phyloP scores from a whole-genome alignment of 2,329 filamentous ascomycete species.

The Ophiostoma angusticollis region DNA sequence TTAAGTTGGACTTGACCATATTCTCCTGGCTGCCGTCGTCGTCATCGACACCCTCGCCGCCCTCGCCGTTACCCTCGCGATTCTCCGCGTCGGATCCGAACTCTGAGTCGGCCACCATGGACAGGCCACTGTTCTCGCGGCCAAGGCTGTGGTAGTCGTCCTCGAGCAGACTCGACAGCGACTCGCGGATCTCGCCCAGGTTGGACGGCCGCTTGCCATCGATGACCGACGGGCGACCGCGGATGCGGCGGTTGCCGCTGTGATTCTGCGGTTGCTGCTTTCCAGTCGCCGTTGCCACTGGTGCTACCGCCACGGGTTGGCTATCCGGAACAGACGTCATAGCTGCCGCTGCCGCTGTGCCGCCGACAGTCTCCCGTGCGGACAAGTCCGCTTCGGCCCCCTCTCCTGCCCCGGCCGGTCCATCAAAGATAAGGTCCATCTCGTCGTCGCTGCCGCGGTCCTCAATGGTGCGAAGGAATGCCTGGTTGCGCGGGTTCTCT shows the following conservation, averaged over 20 bases:
- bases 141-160: conserved; percentile 39
- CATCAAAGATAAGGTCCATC: conserved; percentile 51
- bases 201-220: conserved; percentile 56
- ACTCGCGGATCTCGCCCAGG: conserved; percentile 69
- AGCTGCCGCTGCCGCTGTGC: conserved; percentile 9
- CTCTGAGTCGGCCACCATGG: conserved; percentile 32
- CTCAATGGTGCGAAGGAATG: conserved; percentile 82
- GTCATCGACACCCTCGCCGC: conserved; percentile 31
- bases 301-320: conserved; percentile 2
- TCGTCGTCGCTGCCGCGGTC: conserved; percentile 67
- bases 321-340: conserved; percentile 11
- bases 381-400: too few species aligned
- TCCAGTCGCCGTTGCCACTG: conserved; percentile 17
- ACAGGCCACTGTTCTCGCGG: conserved; percentile 26
- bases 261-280: conserved; percentile 30
- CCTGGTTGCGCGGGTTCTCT: conserved; percentile 74
- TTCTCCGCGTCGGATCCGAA: conserved; percentile 35
- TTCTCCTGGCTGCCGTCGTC: conserved; percentile 24
- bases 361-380: conserved; percentile 18
- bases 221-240: conserved; percentile 40
- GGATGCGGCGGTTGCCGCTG: conserved; percentile 17
- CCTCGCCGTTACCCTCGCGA: too few species aligned
- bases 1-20: too few species aligned
- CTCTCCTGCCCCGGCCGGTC: conserved; percentile 19
- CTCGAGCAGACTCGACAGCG: conserved; percentile 72